Evolutionary conservation across 352 stramenopile genomes (phyloP).

Genomic region (Pythium vanterpoolii): DNA sequence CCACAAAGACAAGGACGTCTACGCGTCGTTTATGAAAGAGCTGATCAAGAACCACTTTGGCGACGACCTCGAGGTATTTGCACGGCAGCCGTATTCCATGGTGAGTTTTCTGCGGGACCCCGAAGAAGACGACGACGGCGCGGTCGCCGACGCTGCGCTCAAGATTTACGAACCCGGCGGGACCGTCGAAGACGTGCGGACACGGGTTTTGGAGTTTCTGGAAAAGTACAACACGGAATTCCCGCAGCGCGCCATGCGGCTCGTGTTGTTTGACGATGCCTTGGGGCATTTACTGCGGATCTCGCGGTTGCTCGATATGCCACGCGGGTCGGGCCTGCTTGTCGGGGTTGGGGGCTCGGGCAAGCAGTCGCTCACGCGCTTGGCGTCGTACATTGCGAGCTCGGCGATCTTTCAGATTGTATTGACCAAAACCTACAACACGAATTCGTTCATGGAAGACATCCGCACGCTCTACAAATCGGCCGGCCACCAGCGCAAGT

Average conservation of each 20-base stretch:
- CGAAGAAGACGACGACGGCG: conserved; percentile 95
- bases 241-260: conserved; percentile 94
- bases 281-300: conserved; percentile 96
- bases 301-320: conserved; percentile 96
- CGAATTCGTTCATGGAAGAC: conserved; percentile 97
- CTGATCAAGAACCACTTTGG: conserved; percentile 91
- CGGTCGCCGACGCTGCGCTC: conserved; percentile 91
- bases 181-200: conserved; percentile 88
- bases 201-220: conserved; percentile 93
- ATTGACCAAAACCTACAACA: conserved; percentile 98
- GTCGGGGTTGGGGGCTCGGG: conserved; percentile 97
- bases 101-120: conserved; percentile 98
- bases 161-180: conserved; percentile 98
- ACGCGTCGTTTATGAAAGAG: conserved; percentile 90
- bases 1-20: conserved; percentile 96
- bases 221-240: conserved; percentile 98
- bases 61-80: conserved; percentile 72
- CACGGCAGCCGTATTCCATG: conserved; percentile 88
- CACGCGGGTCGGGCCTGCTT: conserved; percentile 93
- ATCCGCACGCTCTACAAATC: conserved; percentile 96
- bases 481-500: conserved; percentile 94
- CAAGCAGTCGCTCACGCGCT: conserved; percentile 96
- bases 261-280: conserved; percentile 98
- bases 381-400: conserved; percentile 96
- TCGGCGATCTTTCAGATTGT: conserved; percentile 98